These are phyloP conservation scores for Cerrena zonata DNA, from an alignment of 1,284 basidiomycete genomes.

Conservation along the genomic window DNA sequence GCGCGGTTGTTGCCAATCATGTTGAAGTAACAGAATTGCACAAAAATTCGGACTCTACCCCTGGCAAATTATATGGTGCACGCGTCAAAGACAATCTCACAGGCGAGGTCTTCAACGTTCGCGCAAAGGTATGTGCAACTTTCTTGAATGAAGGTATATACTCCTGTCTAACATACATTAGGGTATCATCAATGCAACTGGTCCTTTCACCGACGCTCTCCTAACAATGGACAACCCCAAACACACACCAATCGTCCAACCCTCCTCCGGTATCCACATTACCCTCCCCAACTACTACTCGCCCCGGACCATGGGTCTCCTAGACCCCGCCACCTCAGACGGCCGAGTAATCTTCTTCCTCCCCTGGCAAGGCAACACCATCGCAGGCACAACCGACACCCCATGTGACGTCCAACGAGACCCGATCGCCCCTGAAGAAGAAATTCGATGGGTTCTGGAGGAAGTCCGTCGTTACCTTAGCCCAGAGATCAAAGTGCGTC, in stretches of 20 bases:
- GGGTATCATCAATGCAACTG: constrained; percentile 95
- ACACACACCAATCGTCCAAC: constrained; percentile 83
- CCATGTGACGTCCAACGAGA: constrained; percentile 74
- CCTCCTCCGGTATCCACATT: constrained; percentile 92
- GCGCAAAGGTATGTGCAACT: constrained; percentile 75
- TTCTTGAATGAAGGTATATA: too few species aligned
- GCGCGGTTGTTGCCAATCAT: constrained; percentile 87
- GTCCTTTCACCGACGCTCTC: constrained; percentile 89
- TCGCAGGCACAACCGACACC: constrained; percentile 94
- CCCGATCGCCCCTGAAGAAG: constrained; percentile 85
- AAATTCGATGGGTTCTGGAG: constrained; percentile 94
- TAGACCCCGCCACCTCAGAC: constrained; percentile 93
- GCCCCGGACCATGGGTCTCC: constrained; percentile 89
- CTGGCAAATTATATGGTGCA: constrained; percentile 72
- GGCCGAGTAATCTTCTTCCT: constrained; percentile 98
- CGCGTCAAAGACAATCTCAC: constrained; percentile 80
- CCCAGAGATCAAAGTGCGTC: constrained; percentile 87
- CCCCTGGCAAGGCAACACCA: constrained; percentile 96
- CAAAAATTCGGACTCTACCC: constrained; percentile 55
- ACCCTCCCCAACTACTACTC: constrained; percentile 97
- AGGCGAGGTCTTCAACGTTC: constrained; percentile 77
- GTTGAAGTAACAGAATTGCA: constrained; percentile 78
- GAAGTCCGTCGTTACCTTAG: constrained; percentile 87
- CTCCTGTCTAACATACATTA: too few species aligned
- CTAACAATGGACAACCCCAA: constrained; percentile 81